phyloP scores from a whole-genome alignment of 345 rosid species.

The Isatis tinctoria region DNA sequence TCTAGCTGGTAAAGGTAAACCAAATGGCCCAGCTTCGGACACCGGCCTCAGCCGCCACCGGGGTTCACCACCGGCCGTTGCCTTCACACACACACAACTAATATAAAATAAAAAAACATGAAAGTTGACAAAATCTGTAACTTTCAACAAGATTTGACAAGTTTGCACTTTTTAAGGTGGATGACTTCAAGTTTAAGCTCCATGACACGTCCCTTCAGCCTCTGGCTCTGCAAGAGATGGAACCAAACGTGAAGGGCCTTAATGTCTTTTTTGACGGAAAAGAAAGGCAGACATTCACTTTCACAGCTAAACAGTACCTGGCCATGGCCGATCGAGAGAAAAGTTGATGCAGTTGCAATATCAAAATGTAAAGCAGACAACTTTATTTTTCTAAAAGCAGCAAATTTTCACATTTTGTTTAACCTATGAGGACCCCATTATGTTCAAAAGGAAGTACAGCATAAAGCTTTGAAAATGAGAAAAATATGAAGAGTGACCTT shows the following conservation, averaged over 20 bases:
- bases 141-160: conserved; percentile 7
- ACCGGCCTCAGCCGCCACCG: conserved; percentile 15
- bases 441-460: conserved; percentile 23
- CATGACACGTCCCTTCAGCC: conserved; percentile 6
- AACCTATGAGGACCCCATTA: conserved; percentile 21
- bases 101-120: neutral
- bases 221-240: conserved; percentile 6
- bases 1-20: conserved; percentile 17
- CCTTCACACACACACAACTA: neutral
- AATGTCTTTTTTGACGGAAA: neutral
- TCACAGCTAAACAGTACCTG: conserved; percentile 29
- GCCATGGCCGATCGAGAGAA: conserved; percentile 25
- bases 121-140: neutral
- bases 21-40: conserved; percentile 6
- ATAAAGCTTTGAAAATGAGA: conserved; percentile 14
- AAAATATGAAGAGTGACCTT: conserved; percentile 7
- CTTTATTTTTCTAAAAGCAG: conserved; percentile 26
- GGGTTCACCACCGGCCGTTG: conserved; percentile 12
- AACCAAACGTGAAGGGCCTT: conserved; percentile 10
- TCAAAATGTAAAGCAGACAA: conserved; percentile 27
- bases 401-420: conserved; percentile 4
- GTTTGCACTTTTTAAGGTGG: conserved; percentile 11
- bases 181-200: conserved; percentile 25
- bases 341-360: conserved; percentile 27
- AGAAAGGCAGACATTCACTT: conserved; percentile 13